These are phyloP conservation scores for Boletus reticuloceps DNA, from an alignment of 768 basidiomycete genomes.

Conservation along the genomic window DNA sequence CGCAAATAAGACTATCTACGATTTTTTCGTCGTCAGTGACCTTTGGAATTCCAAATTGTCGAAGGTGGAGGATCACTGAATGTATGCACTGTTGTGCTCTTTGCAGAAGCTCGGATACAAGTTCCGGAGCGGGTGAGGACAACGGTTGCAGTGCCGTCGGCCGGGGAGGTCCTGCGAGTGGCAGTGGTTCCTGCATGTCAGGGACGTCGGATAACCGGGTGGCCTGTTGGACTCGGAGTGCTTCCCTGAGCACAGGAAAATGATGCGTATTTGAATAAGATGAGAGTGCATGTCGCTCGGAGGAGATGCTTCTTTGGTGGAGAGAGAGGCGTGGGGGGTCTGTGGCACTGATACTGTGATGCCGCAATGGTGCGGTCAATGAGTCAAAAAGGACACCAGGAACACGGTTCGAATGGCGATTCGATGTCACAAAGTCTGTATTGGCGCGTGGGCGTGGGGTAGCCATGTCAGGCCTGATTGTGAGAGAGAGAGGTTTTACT, in stretches of 20 bases:
- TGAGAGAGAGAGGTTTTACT: slow-evolving; percentile 5
- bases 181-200: not conserved
- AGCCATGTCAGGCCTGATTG: not conserved
- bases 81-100: slow-evolving; percentile 55
- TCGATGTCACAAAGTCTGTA: slow-evolving; percentile 17
- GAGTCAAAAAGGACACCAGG: slow-evolving; percentile 7
- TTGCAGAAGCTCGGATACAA: slow-evolving; percentile 58
- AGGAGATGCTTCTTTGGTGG: too few species aligned
- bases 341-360: slow-evolving; percentile 16
- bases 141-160: slow-evolving; percentile 41
- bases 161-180: not conserved
- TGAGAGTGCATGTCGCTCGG: too few species aligned
- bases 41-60: slow-evolving; percentile 44
- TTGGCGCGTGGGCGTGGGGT: slow-evolving; percentile 21
- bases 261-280: too few species aligned
- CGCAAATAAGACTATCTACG: slow-evolving; percentile 52
- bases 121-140: slow-evolving; percentile 51
- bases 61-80: slow-evolving; percentile 58
- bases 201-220: slow-evolving; percentile 2
- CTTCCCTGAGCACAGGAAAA: too few species aligned
- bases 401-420: slow-evolving; percentile 6
- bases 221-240: too few species aligned
- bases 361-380: slow-evolving; percentile 9
- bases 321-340: slow-evolving; percentile 1
- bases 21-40: slow-evolving; percentile 50